A percentile compares a stretch with the other conserved stretches of the same genome.
Conservation (phyloP, 768 basidiomycete species). For the Mrakia frigida region DNA sequence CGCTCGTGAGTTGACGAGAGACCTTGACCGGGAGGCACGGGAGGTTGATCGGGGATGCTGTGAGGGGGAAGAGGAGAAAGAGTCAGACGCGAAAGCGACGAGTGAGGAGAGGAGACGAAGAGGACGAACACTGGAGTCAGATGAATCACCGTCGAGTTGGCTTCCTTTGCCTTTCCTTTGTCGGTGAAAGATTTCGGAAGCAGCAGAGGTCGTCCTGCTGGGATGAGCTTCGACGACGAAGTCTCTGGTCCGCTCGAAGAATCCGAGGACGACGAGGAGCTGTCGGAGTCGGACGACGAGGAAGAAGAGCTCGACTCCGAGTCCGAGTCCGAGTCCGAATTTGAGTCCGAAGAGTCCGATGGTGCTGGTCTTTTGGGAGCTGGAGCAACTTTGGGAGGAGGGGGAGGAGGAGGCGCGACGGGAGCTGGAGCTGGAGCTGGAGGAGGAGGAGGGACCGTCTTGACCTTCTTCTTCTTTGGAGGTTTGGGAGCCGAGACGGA, state of each 20-base stretch:
- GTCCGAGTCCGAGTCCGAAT: conserved; percentile 7
- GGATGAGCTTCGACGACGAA: conserved; percentile 9
- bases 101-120: not conserved
- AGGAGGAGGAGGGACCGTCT: not conserved
- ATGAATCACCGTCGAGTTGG: not conserved
- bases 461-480: conserved; percentile 7
- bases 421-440: not conserved
- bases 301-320: conserved; percentile 1
- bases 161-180: conserved; percentile 8
- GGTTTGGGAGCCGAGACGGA: not conserved
- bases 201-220: not conserved
- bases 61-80: not conserved
- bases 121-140: conserved; percentile 1
- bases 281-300: conserved; percentile 10
- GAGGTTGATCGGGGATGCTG: conserved; percentile 24
- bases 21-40: conserved; percentile 26
- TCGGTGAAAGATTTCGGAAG: not conserved
- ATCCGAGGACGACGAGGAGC: conserved; percentile 4
- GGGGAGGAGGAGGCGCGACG: not conserved
- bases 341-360: not conserved
- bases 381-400: not conserved
- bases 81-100: not conserved
- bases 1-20: conserved; percentile 26
- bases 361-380: not conserved
- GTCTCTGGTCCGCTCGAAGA: conserved; percentile 14